These are phyloP conservation scores for Naganishia sp. DNA, from an alignment of 1,284 basidiomycete genomes.

Conservation along the genomic window DNA sequence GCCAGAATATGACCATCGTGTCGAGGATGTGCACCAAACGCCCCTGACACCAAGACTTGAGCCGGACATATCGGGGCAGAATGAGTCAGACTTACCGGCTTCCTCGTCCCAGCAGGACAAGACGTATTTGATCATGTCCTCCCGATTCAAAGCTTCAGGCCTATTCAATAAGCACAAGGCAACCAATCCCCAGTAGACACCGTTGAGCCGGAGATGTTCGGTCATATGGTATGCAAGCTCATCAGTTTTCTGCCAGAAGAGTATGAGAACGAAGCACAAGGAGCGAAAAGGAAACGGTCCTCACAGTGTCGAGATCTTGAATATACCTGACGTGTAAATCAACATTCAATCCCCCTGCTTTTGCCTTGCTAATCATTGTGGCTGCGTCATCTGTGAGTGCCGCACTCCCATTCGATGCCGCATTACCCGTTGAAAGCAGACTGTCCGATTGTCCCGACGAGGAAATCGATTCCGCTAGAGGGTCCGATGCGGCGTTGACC, in stretches of 20 bases:
- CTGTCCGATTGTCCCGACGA: no score
- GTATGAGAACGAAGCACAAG: not conserved
- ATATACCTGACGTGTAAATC: conserved; percentile 71
- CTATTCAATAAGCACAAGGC: conserved; percentile 79
- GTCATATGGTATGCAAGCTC: conserved; percentile 92
- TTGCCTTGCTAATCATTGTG: conserved; percentile 8
- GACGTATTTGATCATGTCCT: conserved; percentile 86
- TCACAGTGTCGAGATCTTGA: conserved; percentile 68
- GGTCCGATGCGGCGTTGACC: no score
- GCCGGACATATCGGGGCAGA: not conserved
- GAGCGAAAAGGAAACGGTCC: conserved; percentile 29
- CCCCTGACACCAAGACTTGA: conserved; percentile 60
- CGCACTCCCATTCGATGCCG: not conserved
- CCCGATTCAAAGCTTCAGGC: conserved; percentile 72
- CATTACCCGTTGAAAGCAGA: no score
- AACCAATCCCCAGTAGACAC: conserved; percentile 93
- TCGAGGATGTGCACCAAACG: conserved; percentile 85
- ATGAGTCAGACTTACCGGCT: conserved; percentile 62
- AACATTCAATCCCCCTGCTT: conserved; percentile 44
- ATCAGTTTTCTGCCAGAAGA: conserved; percentile 66
- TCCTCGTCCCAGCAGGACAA: conserved; percentile 91
- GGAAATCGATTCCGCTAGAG: no score
- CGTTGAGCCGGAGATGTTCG: conserved; percentile 90
- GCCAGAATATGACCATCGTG: conserved; percentile 89
- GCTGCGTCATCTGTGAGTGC: not conserved